Evolutionary conservation across 495 filamentous ascomycete genomes (phyloP).

Genomic region (Tuber umbilicatum): DNA sequence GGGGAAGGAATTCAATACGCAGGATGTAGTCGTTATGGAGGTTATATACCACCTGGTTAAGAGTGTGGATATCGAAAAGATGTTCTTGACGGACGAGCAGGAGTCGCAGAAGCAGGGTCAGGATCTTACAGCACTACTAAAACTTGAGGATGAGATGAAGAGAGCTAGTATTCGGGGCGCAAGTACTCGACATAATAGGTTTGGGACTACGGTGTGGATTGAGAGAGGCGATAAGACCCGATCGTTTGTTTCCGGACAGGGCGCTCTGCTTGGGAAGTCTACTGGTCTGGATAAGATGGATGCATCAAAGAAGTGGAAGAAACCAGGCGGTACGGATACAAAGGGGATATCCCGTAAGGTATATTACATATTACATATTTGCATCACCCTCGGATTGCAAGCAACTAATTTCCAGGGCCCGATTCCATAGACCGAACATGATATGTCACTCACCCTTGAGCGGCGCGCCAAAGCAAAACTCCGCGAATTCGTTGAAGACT

Average conservation of each 20-base stretch:
- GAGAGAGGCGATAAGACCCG: conserved; percentile 75
- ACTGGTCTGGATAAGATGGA: conserved; percentile 75
- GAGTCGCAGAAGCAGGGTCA: conserved; percentile 59
- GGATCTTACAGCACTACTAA: conserved; percentile 66
- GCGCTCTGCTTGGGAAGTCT: conserved; percentile 51
- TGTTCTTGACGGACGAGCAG: conserved; percentile 76
- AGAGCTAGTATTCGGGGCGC: conserved; percentile 69
- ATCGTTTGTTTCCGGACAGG: conserved; percentile 81
- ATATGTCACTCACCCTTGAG: conserved; percentile 61
- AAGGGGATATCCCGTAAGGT: conserved; percentile 57
- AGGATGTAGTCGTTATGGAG: conserved; percentile 81
- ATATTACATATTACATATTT: conserved; percentile 39
- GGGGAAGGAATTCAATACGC: conserved; percentile 80
- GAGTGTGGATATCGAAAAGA: conserved; percentile 73
- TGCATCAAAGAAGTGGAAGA: conserved; percentile 80
- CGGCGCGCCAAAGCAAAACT: conserved; percentile 63
- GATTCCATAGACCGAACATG: conserved; percentile 54
- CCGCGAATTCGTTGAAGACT: conserved; percentile 79
- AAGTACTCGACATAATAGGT: conserved; percentile 84
- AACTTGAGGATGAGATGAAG: conserved; percentile 72
- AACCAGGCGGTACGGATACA: conserved; percentile 58
- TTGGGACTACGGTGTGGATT: conserved; percentile 96
- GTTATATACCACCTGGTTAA: conserved; percentile 87
- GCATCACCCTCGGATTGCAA: background rate
- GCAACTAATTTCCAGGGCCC: background rate